Percentiles rank a stretch among this genome's conserved stretches.
Evolutionary conservation across 352 stramenopile genomes (phyloP).

Genomic region (Blastocystis sp.): DNA sequence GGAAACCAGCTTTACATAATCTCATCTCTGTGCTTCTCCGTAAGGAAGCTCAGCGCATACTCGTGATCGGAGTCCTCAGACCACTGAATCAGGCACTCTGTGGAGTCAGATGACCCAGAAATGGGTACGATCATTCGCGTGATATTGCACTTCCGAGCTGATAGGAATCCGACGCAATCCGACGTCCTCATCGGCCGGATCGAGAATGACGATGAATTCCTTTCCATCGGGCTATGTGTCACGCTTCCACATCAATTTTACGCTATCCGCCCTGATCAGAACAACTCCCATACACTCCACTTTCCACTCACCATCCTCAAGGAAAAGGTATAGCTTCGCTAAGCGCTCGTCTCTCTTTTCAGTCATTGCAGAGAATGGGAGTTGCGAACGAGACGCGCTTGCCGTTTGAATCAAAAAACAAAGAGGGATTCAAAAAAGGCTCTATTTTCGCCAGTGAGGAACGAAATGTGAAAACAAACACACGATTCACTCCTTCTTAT

Average conservation of each 20-base stretch:
- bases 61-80: slow-evolving; percentile 49
- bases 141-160: slow-evolving; percentile 10
- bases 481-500: background rate
- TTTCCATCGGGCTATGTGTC: background rate
- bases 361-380: slow-evolving; percentile 11
- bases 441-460: background rate
- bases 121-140: slow-evolving; percentile 38
- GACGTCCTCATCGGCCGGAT: background rate
- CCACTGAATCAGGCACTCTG: slow-evolving; percentile 67
- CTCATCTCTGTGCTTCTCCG: slow-evolving; percentile 8
- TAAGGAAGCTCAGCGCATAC: slow-evolving; percentile 60
- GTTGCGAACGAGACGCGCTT: background rate
- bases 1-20: slow-evolving; percentile 2
- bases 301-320: slow-evolving; percentile 60
- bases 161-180: slow-evolving; percentile 35
- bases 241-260: background rate
- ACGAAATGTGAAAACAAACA: background rate
- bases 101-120: background rate
- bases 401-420: background rate
- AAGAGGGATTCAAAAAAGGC: background rate
- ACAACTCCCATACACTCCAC: slow-evolving; percentile 52
- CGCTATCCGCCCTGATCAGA: background rate
- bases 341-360: slow-evolving; percentile 55
- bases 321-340: slow-evolving; percentile 44
- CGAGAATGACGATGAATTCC: slow-evolving; percentile 16